Evolutionary conservation across 1,284 basidiomycete species (phyloP).

Genomic region (Ustilago hordei): DNA sequence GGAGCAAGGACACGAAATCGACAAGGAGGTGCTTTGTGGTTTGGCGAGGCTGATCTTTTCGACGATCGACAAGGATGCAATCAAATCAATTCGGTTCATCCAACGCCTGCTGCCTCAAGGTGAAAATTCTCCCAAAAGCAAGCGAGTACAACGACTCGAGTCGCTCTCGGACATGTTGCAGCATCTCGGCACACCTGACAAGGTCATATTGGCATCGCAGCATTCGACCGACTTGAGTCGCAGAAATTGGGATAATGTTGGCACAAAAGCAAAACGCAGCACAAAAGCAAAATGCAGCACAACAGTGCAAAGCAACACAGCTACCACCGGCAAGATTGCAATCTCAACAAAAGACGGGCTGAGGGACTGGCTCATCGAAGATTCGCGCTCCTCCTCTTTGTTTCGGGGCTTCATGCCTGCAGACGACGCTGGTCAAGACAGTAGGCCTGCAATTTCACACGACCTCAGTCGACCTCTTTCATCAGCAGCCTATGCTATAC

Average conservation of each 20-base stretch:
- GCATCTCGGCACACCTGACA: constrained; percentile 23
- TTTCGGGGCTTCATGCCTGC: not conserved
- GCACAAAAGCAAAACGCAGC: not conserved
- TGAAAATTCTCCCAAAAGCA: not conserved
- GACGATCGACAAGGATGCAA: constrained; percentile 39
- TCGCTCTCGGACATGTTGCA: constrained; percentile 19
- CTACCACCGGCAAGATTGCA: not conserved
- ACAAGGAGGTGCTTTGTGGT: constrained; percentile 24
- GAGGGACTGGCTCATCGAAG: constrained; percentile 35
- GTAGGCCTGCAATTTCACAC: constrained; percentile 4
- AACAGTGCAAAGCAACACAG: not conserved
- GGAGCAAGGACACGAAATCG: constrained; percentile 17
- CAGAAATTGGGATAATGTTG: not conserved
- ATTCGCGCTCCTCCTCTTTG: constrained; percentile 27
- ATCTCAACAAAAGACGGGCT: constrained; percentile 25
- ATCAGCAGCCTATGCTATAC: constrained; percentile 42
- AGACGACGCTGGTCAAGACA: not conserved
- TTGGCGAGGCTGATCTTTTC: constrained; percentile 34
- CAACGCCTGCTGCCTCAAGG: constrained; percentile 7
- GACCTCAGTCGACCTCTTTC: constrained; percentile 31
- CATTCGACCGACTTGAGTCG: constrained; percentile 14
- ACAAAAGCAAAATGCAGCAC: not conserved
- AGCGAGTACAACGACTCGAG: constrained; percentile 18
- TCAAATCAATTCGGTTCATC: constrained; percentile 27
- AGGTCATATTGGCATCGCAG: constrained; percentile 19